Evolutionary conservation across 129 eudicot species (phyloP), one percentile per base, ranked within the genome.

Genomic region (Centaurea solstitialis): DNA sequence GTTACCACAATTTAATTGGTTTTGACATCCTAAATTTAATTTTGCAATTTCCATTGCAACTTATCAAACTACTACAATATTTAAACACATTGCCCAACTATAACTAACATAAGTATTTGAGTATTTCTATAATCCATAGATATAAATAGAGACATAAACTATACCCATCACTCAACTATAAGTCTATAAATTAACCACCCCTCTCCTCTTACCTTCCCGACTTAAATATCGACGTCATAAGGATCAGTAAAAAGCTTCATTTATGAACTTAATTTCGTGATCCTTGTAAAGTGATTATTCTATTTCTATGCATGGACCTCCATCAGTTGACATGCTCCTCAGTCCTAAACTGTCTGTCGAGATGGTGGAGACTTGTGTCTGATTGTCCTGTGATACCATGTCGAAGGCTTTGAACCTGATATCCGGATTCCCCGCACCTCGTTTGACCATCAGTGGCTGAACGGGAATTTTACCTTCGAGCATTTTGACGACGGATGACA

Each of bases 401-500:
- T 89, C 87, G 1, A 85, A 89, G 38, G 91, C 89, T 73, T 91
- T 93, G 62, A 89, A 86, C 77, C 89, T 88, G 65, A 82, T 39
- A 21, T 87, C 92, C 0, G 83, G 87, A 77, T 81, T 81, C 47
- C 73, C 38, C 11, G 70, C 28, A 41, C 65, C 76, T 7, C 80
- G 89, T 53, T 87, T 89, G 78, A 89, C 70, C 23, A 77, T 0
- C 6, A 91, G 95, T 18, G 93, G 89, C 77, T 91, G 92, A 20
- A 94, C 81, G 0, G 90, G 84, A 7, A 80, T 38, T 82, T 83
- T 91, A 3, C 96, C 98, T 20, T 93, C 90, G 5, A 93, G 81
- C 98, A 93, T 93, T 73, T 93, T 88, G 83, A 93, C 93, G 9
- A 84, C 94, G 1, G 91, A 76, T 18, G 94, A 91, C 98, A 93